Percentiles rank a stretch among this genome's conserved stretches.
Conservation (phyloP, 2,329 filamentous ascomycete species). For the Cladosporium velox region DNA sequence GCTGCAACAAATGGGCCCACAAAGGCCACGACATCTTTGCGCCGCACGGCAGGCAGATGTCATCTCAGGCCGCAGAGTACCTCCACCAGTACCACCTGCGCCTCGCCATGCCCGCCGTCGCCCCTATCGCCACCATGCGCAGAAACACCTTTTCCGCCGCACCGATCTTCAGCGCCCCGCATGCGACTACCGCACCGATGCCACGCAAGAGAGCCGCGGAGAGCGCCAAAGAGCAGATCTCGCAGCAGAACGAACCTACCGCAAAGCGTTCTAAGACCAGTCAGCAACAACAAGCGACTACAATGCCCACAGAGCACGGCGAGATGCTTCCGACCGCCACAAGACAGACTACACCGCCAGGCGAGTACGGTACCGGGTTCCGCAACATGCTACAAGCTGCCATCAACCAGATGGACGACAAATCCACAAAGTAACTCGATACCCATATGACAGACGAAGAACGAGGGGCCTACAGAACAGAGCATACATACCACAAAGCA, state of each 20-base stretch:
- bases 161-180: not conserved
- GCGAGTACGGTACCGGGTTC: not conserved
- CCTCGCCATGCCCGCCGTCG: not conserved
- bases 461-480: not conserved
- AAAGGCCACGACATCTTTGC: not conserved
- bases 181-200: not conserved
- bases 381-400: not conserved
- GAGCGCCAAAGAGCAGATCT: not conserved
- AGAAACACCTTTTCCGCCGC: not conserved
- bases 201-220: not conserved
- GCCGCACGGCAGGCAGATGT: not conserved
- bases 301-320: not conserved
- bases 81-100: not conserved
- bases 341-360: not conserved
- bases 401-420: not conserved
- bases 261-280: not conserved
- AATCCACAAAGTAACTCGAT: not conserved
- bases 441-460: not conserved
- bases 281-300: not conserved
- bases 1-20: not conserved
- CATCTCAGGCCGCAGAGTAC: not conserved
- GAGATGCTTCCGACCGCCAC: not conserved
- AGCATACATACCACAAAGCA: not conserved
- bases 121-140: not conserved
- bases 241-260: not conserved